Percentiles rank a stretch among this genome's conserved stretches.
These are phyloP conservation scores for Wickerhamomyces alni DNA, from an alignment of 805 yeast species.

Conservation along the genomic window DNA sequence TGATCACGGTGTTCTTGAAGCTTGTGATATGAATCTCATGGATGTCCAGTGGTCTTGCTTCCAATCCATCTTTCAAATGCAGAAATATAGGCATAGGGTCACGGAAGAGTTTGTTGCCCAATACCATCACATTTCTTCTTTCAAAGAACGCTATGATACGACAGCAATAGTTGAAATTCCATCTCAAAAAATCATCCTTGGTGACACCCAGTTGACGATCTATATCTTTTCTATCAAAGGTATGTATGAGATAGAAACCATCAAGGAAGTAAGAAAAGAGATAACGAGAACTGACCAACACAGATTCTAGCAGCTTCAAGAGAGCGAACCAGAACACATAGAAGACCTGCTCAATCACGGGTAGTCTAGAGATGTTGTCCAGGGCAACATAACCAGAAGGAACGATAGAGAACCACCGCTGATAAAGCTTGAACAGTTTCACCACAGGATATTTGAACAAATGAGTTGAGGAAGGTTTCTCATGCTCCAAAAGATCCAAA, in stretches of 20 bases:
- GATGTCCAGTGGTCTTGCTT: conserved; percentile 2
- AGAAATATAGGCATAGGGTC: background rate
- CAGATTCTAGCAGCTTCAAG: background rate
- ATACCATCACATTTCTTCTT: conserved; percentile 1
- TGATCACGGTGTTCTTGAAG: conserved; percentile 1
- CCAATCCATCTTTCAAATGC: background rate
- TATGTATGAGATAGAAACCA: conserved; percentile 1
- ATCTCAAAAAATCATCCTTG: background rate
- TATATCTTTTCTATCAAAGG: background rate
- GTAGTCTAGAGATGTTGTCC: background rate
- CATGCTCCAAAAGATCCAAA: conserved; percentile 5
- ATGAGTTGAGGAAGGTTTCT: conserved; percentile 2
- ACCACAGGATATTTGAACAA: conserved; percentile 16
- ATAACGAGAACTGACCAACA: background rate
- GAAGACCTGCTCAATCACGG: background rate
- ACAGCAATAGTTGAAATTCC: conserved; percentile 3
- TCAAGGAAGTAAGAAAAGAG: conserved; percentile 3
- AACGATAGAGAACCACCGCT: conserved; percentile 10
- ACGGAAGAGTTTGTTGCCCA: too few relatives aligned
- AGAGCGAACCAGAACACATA: conserved; percentile 1
- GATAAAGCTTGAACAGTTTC: conserved; percentile 8
- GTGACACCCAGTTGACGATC: background rate
- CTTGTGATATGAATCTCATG: conserved; percentile 3
- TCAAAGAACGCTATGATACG: conserved; percentile 3
- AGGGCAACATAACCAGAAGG: conserved; percentile 16